Conservation (phyloP, 2,329 filamentous ascomycete genomes). For the Alternaria longipes region DNA sequence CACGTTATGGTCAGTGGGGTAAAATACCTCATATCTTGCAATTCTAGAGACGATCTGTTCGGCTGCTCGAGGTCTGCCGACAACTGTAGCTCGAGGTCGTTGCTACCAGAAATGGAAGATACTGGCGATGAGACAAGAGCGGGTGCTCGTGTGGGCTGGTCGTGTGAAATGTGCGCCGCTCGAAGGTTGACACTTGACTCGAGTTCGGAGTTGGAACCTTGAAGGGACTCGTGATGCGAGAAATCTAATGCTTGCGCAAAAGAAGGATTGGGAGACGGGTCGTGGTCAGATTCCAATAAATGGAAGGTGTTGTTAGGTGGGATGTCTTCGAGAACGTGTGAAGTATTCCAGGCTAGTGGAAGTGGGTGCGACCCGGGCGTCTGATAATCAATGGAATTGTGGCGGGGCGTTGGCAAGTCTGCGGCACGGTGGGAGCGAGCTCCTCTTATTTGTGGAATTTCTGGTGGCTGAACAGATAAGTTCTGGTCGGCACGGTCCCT, state of each 20-base stretch:
- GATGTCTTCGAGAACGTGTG: conserved; percentile 28
- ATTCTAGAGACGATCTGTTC: conserved; percentile 32
- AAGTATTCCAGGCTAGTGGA: conserved; percentile 36
- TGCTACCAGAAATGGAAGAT: conserved; percentile 33
- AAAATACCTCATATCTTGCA: conserved; percentile 53
- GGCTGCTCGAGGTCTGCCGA: conserved; percentile 33
- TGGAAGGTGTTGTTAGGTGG: conserved; percentile 32
- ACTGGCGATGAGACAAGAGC: conserved; percentile 34
- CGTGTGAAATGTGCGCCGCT: conserved; percentile 26
- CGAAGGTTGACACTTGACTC: conserved; percentile 20
- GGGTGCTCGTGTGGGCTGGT: conserved; percentile 18
- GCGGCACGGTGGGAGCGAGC: conserved; percentile 46
- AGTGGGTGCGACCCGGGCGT: conserved; percentile 34
- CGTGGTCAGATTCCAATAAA: conserved; percentile 23
- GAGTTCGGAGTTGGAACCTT: conserved; percentile 22
- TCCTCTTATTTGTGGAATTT: conserved; percentile 40
- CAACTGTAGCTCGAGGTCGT: conserved; percentile 32
- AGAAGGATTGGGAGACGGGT: conserved; percentile 22
- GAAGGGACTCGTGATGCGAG: conserved; percentile 30
- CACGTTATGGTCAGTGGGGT: not conserved
- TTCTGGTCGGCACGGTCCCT: conserved; percentile 44
- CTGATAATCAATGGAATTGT: conserved; percentile 42
- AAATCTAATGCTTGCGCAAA: conserved; percentile 32
- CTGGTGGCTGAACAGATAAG: conserved; percentile 42
- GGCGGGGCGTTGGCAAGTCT: conserved; percentile 41